These are phyloP conservation scores for Clonostachys sp. DNA, from an alignment of 2,329 filamentous ascomycete species.

Conservation along the genomic window DNA sequence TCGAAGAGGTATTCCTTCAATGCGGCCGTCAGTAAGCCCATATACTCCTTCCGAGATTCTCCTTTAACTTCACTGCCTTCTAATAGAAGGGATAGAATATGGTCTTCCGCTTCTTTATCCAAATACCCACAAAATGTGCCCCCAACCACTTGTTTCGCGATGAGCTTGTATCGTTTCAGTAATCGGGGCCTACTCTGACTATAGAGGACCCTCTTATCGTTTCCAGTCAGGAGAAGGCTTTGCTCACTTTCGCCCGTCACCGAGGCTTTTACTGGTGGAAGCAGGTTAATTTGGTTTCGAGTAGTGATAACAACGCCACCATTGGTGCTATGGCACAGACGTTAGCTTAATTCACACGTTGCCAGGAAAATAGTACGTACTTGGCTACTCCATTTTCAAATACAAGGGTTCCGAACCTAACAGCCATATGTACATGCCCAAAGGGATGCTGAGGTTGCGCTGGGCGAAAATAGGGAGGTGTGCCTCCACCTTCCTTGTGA, in stretches of 20 bases:
- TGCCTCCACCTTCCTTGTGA: no score
- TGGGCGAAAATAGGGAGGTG: conserved; percentile 18
- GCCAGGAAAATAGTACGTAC: conserved; percentile 13
- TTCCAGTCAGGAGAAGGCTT: conserved; percentile 11
- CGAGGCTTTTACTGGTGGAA: neutral
- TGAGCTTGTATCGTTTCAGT: conserved; percentile 24
- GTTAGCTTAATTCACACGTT: neutral
- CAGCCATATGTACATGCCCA: conserved; percentile 31
- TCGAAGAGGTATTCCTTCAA: no score
- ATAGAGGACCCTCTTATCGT: conserved; percentile 8
- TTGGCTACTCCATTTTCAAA: conserved; percentile 30
- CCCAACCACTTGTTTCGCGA: conserved; percentile 34
- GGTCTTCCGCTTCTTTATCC: conserved; percentile 11
- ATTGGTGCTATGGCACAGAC: conserved; percentile 9
- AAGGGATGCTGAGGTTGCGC: conserved; percentile 25
- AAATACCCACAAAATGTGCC: conserved; percentile 22
- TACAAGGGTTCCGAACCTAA: conserved; percentile 29
- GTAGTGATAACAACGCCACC: conserved; percentile 16
- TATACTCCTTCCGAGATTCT: conserved; percentile 1
- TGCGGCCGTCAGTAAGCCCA: no score
- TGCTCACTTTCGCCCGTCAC: neutral
- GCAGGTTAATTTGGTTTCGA: conserved; percentile 12
- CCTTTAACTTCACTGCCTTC: conserved; percentile 8
- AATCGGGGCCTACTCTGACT: conserved; percentile 6
- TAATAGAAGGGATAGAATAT: conserved; percentile 6